Percentiles rank a stretch among this genome's conserved stretches.
phyloP scores from a whole-genome alignment of 768 basidiomycete genomes.

The Hypholoma sublateritium region DNA sequence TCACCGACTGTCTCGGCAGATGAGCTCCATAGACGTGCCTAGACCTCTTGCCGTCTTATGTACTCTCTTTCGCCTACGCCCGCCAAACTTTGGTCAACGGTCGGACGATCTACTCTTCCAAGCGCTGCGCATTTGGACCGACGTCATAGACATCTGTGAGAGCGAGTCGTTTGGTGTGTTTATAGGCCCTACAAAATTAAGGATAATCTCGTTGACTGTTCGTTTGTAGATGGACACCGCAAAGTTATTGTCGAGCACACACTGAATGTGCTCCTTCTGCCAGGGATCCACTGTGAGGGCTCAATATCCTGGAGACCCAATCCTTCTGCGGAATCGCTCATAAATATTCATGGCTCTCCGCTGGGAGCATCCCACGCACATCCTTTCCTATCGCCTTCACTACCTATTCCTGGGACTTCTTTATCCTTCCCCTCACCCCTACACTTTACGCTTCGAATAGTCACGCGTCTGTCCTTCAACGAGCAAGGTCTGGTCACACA shows the following conservation, averaged over 20 bases:
- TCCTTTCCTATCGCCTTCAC: conserved; percentile 42
- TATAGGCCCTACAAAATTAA: background rate
- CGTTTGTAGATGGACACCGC: conserved; percentile 61
- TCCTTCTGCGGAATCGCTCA: conserved; percentile 39
- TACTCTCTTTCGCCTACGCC: conserved; percentile 49
- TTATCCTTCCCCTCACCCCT: conserved; percentile 64
- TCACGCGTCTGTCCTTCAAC: conserved; percentile 76
- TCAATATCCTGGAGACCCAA: conserved; percentile 28
- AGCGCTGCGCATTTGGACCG: conserved; percentile 70
- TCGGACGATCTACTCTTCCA: conserved; percentile 52
- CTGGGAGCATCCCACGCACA: conserved; percentile 26
- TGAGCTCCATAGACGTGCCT: conserved; percentile 67
- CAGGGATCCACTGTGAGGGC: conserved; percentile 61
- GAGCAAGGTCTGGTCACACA: conserved; percentile 79
- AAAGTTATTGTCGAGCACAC: conserved; percentile 80
- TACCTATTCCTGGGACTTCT: conserved; percentile 60
- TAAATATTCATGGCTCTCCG: conserved; percentile 30
- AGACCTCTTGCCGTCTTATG: conserved; percentile 60
- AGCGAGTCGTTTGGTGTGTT: conserved; percentile 73
- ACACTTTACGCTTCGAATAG: conserved; percentile 70
- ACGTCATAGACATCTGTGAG: conserved; percentile 73
- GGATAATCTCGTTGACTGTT: background rate
- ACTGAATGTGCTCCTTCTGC: conserved; percentile 72
- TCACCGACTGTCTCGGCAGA: conserved; percentile 56
- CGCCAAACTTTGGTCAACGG: conserved; percentile 27